These are phyloP conservation scores for Dioscorea cayenensis DNA, from an alignment of 116 monocot species.

Conservation along the genomic window DNA sequence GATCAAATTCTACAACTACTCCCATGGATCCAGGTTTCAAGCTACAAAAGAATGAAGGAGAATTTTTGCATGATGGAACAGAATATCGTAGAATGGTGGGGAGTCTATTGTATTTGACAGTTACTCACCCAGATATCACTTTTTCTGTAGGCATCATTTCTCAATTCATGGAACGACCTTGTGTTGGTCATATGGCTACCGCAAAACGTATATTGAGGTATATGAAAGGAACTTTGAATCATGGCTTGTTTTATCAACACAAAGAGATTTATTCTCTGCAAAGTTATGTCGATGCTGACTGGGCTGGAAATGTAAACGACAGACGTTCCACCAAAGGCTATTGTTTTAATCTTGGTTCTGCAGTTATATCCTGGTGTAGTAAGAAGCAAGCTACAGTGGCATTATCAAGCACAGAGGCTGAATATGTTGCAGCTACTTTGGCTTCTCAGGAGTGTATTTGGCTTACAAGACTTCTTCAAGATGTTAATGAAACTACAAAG, in stretches of 20 bases:
- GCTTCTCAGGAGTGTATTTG: too few relatives aligned
- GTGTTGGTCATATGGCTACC: background rate
- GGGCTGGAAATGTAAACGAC: background rate
- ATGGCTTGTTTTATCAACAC: background rate
- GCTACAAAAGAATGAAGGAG: background rate
- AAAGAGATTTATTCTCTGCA: background rate
- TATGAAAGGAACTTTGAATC: background rate
- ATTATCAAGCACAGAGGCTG: too few relatives aligned
- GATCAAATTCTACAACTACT: background rate
- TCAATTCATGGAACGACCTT: background rate
- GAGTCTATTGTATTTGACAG: background rate
- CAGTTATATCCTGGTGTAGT: too few relatives aligned
- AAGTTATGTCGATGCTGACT: background rate
- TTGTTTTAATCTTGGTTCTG: background rate
- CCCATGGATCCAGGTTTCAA: background rate
- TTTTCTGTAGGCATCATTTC: too few relatives aligned
- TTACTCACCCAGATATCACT: background rate
- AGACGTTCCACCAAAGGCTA: slow-evolving; percentile 1
- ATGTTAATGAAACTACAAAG: too few relatives aligned
- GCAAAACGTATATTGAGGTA: background rate
- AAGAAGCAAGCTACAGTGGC: too few relatives aligned
- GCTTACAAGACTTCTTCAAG: too few relatives aligned
- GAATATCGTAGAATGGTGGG: background rate
- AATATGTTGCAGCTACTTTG: background rate
- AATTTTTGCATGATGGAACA: background rate